Percentiles rank a stretch among this genome's conserved stretches.
These are phyloP conservation scores for Umbelopsis vinacea DNA, from an alignment of 192 early-diverging fungal species.

Conservation along the genomic window DNA sequence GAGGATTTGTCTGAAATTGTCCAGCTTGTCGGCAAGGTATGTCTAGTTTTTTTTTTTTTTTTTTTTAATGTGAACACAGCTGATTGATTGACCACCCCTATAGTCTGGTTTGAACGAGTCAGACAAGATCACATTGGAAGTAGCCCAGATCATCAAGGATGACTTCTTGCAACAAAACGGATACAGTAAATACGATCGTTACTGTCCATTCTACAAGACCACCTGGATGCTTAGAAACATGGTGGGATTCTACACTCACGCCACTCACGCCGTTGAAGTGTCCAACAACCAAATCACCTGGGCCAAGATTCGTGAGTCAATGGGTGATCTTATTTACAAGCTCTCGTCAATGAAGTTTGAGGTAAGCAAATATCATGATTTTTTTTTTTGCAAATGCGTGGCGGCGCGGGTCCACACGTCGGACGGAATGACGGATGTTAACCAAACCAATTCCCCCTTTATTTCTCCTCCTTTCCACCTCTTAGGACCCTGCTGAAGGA, in stretches of 20 bases:
- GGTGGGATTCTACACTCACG: conserved; percentile 95
- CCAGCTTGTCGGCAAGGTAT: conserved; percentile 96
- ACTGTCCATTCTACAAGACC: conserved; percentile 99
- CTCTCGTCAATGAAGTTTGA: conserved; percentile 99
- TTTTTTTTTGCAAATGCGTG: conserved; percentile 19
- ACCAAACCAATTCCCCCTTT: background rate
- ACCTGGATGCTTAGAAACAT: conserved; percentile 98
- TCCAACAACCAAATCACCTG: conserved; percentile 89
- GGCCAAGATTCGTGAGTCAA: conserved; percentile 91
- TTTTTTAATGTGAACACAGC: background rate
- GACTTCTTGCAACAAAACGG: conserved; percentile 99
- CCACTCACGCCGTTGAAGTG: conserved; percentile 93
- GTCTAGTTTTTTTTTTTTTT: background rate
- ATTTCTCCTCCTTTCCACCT: conserved; percentile 5
- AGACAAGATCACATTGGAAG: conserved; percentile 99
- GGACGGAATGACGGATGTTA: too few relatives aligned
- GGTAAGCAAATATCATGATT: conserved; percentile 36
- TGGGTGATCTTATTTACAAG: conserved; percentile 94
- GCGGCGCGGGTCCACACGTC: too few relatives aligned
- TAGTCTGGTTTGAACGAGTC: conserved; percentile 72
- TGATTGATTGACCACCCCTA: background rate
- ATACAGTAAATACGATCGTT: conserved; percentile 97
- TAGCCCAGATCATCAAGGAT: conserved; percentile 98
- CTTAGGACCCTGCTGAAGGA: conserved; percentile 94
- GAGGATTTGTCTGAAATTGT: conserved; percentile 99